These are phyloP conservation scores for Fistulinella prunicolor DNA, from an alignment of 768 basidiomycete genomes.

Conservation along the genomic window DNA sequence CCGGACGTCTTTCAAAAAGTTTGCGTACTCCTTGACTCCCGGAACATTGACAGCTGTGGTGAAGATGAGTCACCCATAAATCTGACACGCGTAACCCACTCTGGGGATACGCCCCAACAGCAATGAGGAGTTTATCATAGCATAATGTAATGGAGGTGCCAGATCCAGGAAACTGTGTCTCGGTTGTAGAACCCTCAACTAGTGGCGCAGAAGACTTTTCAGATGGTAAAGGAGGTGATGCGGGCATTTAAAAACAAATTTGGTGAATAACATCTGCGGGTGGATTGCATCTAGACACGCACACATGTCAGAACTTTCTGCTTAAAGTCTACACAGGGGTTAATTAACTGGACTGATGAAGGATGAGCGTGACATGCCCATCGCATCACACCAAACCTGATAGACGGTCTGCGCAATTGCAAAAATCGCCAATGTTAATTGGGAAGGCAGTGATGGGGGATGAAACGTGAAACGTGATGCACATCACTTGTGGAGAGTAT, in stretches of 20 bases:
- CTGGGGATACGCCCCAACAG: conserved; percentile 83
- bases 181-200: conserved; percentile 17
- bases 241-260: conserved; percentile 50
- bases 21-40: conserved; percentile 76
- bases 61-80: conserved; percentile 2
- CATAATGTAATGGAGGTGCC: conserved; percentile 50
- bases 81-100: conserved; percentile 43
- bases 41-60: conserved; percentile 61
- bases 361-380: conserved; percentile 41
- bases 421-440: not conserved
- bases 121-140: conserved; percentile 82
- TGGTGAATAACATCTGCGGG: not conserved
- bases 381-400: conserved; percentile 75
- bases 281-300: conserved; percentile 22
- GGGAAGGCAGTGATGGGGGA: too few species aligned
- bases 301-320: conserved; percentile 60
- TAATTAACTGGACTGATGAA: not conserved
- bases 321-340: conserved; percentile 48
- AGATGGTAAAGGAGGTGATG: conserved; percentile 45
- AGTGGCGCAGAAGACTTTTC: conserved; percentile 19
- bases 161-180: conserved; percentile 17
- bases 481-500: conserved; percentile 54
- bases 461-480: conserved; percentile 13
- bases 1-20: conserved; percentile 78
- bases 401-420: conserved; percentile 48